Conservation (phyloP, 2,329 filamentous ascomycete genomes). For the Penicillium janthinellum region DNA sequence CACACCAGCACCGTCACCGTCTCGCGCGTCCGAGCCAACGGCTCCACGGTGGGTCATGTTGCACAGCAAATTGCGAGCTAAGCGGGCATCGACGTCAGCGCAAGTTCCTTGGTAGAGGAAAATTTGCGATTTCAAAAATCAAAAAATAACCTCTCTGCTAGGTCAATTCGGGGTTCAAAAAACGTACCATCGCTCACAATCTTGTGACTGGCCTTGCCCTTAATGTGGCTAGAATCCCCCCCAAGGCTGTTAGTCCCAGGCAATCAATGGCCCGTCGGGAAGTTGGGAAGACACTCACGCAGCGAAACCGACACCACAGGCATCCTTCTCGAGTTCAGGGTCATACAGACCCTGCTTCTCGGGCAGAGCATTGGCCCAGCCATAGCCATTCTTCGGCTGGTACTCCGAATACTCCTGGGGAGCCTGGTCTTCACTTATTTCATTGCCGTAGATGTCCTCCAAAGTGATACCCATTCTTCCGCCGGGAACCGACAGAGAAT, state of each 20-base stretch:
- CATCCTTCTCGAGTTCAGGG: slow-evolving; percentile 95
- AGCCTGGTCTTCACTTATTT: slow-evolving; percentile 47
- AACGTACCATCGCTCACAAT: slow-evolving; percentile 94
- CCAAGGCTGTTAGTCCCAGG: slow-evolving; percentile 1
- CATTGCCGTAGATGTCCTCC: slow-evolving; percentile 52
- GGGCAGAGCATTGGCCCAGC: slow-evolving; percentile 93
- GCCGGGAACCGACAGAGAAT: slow-evolving; percentile 46
- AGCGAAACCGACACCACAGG: slow-evolving; percentile 98
- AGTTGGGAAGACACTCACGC: slow-evolving; percentile 63
- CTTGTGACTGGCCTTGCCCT: slow-evolving; percentile 95
- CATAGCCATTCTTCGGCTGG: slow-evolving; percentile 66
- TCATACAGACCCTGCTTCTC: slow-evolving; percentile 99
- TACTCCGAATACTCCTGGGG: slow-evolving; percentile 55
- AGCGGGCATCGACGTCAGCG: slow-evolving; percentile 15
- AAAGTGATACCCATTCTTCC: slow-evolving; percentile 55
- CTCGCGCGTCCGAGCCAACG: slow-evolving; percentile 94
- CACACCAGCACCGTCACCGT: slow-evolving; percentile 97
- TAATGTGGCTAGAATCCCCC: slow-evolving; percentile 69
- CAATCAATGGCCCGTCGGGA: slow-evolving; percentile 7
- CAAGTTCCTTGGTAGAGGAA: not conserved
- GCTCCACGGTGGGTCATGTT: slow-evolving; percentile 99
- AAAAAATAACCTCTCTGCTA: not conserved
- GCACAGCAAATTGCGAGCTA: slow-evolving; percentile 90
- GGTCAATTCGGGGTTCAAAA: not conserved
- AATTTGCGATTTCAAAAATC: not conserved